Evolutionary conservation across 2,329 filamentous ascomycete species (phyloP).

Genomic region (Cadophora gregata): DNA sequence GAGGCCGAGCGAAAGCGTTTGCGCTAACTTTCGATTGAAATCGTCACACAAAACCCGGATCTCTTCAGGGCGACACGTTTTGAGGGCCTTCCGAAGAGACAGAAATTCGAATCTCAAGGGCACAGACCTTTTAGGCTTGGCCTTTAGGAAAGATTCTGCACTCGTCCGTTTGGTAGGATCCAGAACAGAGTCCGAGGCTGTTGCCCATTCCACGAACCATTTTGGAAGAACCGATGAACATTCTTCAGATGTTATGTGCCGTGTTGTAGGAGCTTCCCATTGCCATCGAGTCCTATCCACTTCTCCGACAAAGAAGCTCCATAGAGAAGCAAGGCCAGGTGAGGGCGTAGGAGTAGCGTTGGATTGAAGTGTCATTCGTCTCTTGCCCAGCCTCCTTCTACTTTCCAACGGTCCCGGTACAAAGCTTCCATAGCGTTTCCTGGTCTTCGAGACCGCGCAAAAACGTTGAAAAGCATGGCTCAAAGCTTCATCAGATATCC

Average conservation of each 20-base stretch:
- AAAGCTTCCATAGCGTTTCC: conserved; percentile 44
- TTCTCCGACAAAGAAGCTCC: conserved; percentile 36
- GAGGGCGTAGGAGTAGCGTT: conserved; percentile 33
- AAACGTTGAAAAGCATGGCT: conserved; percentile 56
- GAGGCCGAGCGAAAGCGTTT: conserved; percentile 35
- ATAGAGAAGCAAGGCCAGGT: conserved; percentile 28
- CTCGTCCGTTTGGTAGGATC: neutral
- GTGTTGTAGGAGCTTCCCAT: conserved; percentile 42
- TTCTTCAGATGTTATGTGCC: conserved; percentile 16
- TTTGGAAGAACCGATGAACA: conserved; percentile 25
- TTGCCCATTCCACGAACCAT: conserved; percentile 36
- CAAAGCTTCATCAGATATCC: conserved; percentile 65
- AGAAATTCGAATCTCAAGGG: conserved; percentile 19
- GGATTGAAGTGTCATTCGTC: conserved; percentile 42
- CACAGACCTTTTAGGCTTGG: neutral
- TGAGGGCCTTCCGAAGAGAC: conserved; percentile 29
- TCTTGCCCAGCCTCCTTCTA: conserved; percentile 43
- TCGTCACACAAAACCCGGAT: conserved; percentile 26
- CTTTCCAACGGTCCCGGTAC: conserved; percentile 45
- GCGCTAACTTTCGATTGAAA: conserved; percentile 35
- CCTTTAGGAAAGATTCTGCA: neutral
- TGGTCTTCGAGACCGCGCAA: conserved; percentile 43
- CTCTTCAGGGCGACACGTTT: neutral
- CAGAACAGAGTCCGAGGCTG: neutral
- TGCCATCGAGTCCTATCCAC: conserved; percentile 40